A percentile compares a stretch with the other conserved stretches of the same genome.
phyloP scores from a whole-genome alignment of 1,139 yeast species.

The Chernovozyma aurita region DNA sequence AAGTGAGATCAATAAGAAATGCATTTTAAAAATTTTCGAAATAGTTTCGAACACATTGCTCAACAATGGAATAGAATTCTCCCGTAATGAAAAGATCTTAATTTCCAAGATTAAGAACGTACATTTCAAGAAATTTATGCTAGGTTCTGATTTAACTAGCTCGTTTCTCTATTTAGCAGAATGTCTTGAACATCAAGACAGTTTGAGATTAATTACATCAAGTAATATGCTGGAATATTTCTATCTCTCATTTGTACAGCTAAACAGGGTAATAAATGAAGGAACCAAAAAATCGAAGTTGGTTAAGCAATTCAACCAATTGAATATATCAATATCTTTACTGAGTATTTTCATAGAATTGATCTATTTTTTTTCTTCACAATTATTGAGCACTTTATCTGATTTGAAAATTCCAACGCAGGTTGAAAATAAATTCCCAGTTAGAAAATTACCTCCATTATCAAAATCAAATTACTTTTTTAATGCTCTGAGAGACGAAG shows the following conservation, averaged over 20 bases:
- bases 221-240: conserved; percentile 8
- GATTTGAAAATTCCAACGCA: conserved; percentile 14
- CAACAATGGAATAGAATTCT: conserved; percentile 30
- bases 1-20: conserved; percentile 2
- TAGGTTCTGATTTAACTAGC: conserved; percentile 19
- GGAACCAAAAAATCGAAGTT: conserved; percentile 12
- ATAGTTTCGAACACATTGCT: neutral
- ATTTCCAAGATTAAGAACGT: conserved; percentile 14
- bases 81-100: conserved; percentile 27
- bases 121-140: conserved; percentile 17
- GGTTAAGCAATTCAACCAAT: conserved; percentile 17
- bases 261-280: conserved; percentile 2
- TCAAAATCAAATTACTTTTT: conserved; percentile 18
- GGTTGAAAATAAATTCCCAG: conserved; percentile 7
- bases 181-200: conserved; percentile 22
- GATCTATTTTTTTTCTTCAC: conserved; percentile 12
- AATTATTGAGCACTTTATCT: conserved; percentile 3
- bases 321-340: conserved; percentile 17
- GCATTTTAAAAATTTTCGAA: conserved; percentile 5
- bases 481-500: conserved; percentile 9
- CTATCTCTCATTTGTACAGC: conserved; percentile 5
- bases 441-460: conserved; percentile 25
- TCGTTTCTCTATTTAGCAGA: conserved; percentile 19
- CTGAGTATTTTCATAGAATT: neutral
- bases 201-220: conserved; percentile 10